Evolutionary conservation across 495 filamentous ascomycete species (phyloP).

Genomic region (Halenospora varia): DNA sequence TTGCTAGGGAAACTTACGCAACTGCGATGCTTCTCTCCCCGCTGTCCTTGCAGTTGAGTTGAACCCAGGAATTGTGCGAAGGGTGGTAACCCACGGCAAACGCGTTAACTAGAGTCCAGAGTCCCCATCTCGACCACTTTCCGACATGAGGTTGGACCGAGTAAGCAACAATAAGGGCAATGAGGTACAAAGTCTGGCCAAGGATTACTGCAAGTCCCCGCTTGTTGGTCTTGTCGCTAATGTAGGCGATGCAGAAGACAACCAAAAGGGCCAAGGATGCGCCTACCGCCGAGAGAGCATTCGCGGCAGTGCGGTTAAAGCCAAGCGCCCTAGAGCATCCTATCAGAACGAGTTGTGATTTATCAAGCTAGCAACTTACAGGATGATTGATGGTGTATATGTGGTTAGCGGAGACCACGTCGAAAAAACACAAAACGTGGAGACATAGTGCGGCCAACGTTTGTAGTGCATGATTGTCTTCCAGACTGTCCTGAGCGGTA

Average conservation of each 20-base stretch:
- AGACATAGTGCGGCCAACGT: constrained; percentile 37
- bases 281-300: constrained; percentile 42
- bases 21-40: constrained; percentile 46
- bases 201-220: constrained; percentile 41
- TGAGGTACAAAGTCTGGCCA: constrained; percentile 41
- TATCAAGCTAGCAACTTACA: constrained; percentile 15
- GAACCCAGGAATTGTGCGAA: constrained; percentile 48
- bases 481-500: constrained; percentile 38
- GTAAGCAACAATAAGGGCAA: constrained; percentile 34
- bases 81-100: constrained; percentile 40
- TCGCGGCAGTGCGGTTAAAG: constrained; percentile 38
- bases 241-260: constrained; percentile 34
- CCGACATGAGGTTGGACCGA: constrained; percentile 26
- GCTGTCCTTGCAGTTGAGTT: constrained; percentile 40
- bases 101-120: constrained; percentile 40
- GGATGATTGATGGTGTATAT: constrained; percentile 29
- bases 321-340: constrained; percentile 25
- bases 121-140: constrained; percentile 32
- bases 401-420: constrained; percentile 38
- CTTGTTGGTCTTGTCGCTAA: constrained; percentile 38
- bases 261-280: constrained; percentile 38
- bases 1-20: constrained; percentile 34
- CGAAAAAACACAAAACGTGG: constrained; percentile 43
- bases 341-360: background rate
- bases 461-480: constrained; percentile 37